Evolutionary conservation across 2,329 filamentous ascomycete genomes (phyloP).

Genomic region (Xylariaceae sp.): DNA sequence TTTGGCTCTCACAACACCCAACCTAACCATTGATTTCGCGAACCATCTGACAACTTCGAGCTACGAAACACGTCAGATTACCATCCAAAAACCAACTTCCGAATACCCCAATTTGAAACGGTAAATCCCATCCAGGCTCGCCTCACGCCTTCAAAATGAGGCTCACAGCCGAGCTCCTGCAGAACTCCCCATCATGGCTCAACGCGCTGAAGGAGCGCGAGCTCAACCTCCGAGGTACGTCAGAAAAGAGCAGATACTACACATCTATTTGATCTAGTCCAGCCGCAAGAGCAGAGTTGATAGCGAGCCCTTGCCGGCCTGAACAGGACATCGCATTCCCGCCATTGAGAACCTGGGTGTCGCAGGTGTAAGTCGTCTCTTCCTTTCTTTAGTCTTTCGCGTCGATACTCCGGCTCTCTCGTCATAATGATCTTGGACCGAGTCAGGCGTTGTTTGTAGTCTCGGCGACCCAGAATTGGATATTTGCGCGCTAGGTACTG

Average conservation of each 20-base stretch:
- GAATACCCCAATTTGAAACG: conserved; percentile 3
- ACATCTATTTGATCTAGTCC: conserved; percentile 38
- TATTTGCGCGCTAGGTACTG: conserved; percentile 3
- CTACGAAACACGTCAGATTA: neutral
- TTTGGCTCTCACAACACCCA: neutral
- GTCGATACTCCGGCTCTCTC: no score
- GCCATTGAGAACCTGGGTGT: conserved; percentile 96
- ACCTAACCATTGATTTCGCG: neutral
- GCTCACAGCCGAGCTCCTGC: conserved; percentile 91
- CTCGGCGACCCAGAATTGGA: no score
- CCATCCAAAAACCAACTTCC: neutral
- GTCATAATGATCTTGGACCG: no score
- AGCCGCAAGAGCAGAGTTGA: conserved; percentile 69
- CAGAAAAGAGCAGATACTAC: conserved; percentile 97
- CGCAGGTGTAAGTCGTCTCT: conserved; percentile 59
- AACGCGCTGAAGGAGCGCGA: conserved; percentile 98
- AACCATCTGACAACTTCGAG: neutral
- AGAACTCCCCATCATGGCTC: conserved; percentile 92
- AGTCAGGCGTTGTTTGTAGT: no score
- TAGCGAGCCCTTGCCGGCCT: conserved; percentile 55
- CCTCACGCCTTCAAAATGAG: conserved; percentile 56
- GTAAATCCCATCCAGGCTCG: conserved; percentile 14
- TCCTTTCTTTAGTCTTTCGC: neutral
- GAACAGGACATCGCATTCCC: conserved; percentile 94
- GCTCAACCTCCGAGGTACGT: conserved; percentile 98